Conservation (phyloP, 352 stramenopile species). For the Paralagenidium karlingii region DNA sequence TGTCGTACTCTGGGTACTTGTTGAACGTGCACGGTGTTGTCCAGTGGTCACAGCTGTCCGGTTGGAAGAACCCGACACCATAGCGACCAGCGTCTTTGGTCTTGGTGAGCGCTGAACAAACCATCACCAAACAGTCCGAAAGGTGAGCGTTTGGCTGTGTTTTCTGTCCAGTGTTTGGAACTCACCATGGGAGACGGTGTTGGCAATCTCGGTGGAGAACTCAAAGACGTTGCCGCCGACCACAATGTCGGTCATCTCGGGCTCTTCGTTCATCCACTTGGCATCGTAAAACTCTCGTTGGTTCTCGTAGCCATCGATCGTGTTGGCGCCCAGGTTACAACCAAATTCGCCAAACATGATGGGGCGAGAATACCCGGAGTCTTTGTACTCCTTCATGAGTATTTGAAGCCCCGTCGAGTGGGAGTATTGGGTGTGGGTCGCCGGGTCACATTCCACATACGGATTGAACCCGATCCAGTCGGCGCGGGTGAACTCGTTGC, state of each 20-base stretch:
- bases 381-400: slow-evolving; percentile 44
- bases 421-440: slow-evolving; percentile 22
- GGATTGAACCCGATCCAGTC: slow-evolving; percentile 44
- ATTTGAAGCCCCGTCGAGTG: slow-evolving; percentile 31
- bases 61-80: slow-evolving; percentile 49
- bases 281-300: slow-evolving; percentile 57
- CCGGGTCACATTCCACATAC: slow-evolving; percentile 41
- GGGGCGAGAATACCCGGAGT: slow-evolving; percentile 25
- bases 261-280: slow-evolving; percentile 78
- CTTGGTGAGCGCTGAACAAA: slow-evolving; percentile 24
- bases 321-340: slow-evolving; percentile 47
- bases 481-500: slow-evolving; percentile 24
- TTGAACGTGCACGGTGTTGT: slow-evolving; percentile 17
- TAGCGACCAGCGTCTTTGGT: slow-evolving; percentile 46
- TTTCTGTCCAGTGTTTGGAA: too few relatives aligned
- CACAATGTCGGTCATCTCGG: slow-evolving; percentile 55
- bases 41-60: slow-evolving; percentile 45
- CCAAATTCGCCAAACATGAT: slow-evolving; percentile 65
- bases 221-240: slow-evolving; percentile 66
- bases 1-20: slow-evolving; percentile 49
- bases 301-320: slow-evolving; percentile 42
- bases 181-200: too few relatives aligned
- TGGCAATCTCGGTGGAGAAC: slow-evolving; percentile 69
- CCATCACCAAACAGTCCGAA: not conserved
- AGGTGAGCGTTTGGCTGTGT: too few relatives aligned